phyloP scores from a whole-genome alignment of 176 grass and related monocot genomes.

The Elaeis guineensis region DNA sequence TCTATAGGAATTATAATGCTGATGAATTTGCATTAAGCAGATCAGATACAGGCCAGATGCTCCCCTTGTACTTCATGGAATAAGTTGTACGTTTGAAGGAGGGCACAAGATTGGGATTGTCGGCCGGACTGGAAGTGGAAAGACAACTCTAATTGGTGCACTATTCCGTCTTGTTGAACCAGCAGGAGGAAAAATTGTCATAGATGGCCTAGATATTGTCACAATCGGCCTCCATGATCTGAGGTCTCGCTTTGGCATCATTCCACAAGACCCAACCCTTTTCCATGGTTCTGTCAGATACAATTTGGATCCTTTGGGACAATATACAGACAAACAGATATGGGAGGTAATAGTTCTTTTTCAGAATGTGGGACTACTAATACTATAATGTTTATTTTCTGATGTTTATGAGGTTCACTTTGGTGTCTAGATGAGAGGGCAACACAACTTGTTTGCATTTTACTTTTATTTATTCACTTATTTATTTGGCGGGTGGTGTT shows the following conservation, averaged over 20 bases:
- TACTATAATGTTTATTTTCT: too few relatives aligned
- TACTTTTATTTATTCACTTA: too few relatives aligned
- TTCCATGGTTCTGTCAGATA: too few relatives aligned
- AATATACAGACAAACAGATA: constrained; percentile 64
- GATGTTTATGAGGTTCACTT: too few relatives aligned
- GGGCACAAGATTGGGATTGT: constrained; percentile 86
- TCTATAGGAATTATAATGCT: background rate
- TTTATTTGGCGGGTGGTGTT: too few relatives aligned
- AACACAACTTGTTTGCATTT: too few relatives aligned
- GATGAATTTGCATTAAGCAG: constrained; percentile 40
- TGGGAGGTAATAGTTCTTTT: constrained; percentile 53
- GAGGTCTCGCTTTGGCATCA: too few relatives aligned
- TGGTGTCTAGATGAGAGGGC: too few relatives aligned
- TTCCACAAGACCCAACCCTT: too few relatives aligned
- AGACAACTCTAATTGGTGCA: constrained; percentile 84
- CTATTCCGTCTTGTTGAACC: constrained; percentile 95
- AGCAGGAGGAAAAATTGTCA: constrained; percentile 61
- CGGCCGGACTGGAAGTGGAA: constrained; percentile 85
- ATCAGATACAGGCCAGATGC: constrained; percentile 67
- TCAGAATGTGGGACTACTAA: too few relatives aligned
- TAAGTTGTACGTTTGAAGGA: constrained; percentile 79
- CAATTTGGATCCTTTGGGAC: constrained; percentile 52
- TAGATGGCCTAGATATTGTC: too few relatives aligned
- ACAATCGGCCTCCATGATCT: too few relatives aligned
- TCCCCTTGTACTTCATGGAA: constrained; percentile 61